Percentiles rank a stretch among this genome's conserved stretches.
Evolutionary conservation across 345 rosid species (phyloP).

Genomic region (Syzygium aqueum): DNA sequence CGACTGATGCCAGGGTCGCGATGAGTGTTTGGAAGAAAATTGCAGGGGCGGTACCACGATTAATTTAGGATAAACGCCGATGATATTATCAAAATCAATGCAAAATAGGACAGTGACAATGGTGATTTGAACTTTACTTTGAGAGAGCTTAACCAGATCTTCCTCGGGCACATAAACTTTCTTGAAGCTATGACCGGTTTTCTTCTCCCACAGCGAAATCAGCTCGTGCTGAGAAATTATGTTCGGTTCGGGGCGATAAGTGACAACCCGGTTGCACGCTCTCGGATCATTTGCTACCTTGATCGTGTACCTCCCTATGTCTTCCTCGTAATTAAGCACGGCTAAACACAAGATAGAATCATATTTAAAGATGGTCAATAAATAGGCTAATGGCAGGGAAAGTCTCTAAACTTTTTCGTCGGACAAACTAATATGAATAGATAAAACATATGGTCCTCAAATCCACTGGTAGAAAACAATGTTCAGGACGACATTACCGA

Average conservation of each 20-base stretch:
- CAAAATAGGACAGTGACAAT: too few relatives aligned
- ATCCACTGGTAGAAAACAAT: neutral
- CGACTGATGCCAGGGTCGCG: neutral
- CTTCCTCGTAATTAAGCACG: constrained; percentile 33
- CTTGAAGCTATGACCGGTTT: constrained; percentile 19
- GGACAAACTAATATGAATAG: neutral
- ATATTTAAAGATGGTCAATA: neutral
- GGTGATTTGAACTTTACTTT: constrained; percentile 15
- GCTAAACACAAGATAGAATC: constrained; percentile 4
- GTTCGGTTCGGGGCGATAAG: constrained; percentile 9
- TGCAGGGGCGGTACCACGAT: neutral
- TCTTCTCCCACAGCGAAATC: constrained; percentile 31
- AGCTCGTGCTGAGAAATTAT: constrained; percentile 23
- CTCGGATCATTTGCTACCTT: constrained; percentile 27
- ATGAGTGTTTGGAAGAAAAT: neutral
- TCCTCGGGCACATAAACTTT: constrained; percentile 15
- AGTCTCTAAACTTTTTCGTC: neutral
- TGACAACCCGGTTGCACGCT: constrained; percentile 13
- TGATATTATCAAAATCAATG: neutral
- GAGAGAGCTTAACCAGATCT: constrained; percentile 21
- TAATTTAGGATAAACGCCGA: neutral
- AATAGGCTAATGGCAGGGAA: neutral
- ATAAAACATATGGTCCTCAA: neutral
- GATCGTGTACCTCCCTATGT: constrained; percentile 26
- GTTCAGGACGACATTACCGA: neutral